Percentiles rank a stretch among this genome's conserved stretches.
These are phyloP conservation scores for Saccharomyces uvarum DNA, from an alignment of 1,139 yeast genomes.

Conservation along the genomic window DNA sequence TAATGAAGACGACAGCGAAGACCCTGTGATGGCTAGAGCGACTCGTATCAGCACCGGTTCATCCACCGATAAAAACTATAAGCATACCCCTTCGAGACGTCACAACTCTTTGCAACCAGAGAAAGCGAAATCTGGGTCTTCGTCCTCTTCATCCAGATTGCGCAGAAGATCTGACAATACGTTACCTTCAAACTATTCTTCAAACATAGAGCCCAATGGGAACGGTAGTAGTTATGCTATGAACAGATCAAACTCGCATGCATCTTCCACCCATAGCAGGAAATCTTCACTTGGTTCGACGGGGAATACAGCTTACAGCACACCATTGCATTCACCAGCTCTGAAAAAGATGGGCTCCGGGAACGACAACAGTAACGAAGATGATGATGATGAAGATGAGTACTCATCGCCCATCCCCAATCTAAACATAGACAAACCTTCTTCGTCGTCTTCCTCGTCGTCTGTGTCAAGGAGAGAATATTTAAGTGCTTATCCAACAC, in stretches of 20 bases:
- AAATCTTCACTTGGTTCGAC: conserved; percentile 7
- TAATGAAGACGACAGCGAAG: conserved; percentile 7
- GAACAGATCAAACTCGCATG: conserved; percentile 9
- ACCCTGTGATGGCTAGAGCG: conserved; percentile 9
- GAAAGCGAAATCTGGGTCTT: conserved; percentile 1
- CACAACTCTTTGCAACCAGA: conserved; percentile 2
- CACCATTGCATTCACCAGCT: conserved; percentile 14
- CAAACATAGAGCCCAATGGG: background rate
- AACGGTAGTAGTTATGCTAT: background rate
- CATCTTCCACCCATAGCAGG: conserved; percentile 9
- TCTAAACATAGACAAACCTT: background rate
- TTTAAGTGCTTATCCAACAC: conserved; percentile 21
- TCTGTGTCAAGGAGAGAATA: conserved; percentile 2
- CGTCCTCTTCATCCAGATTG: conserved; percentile 4
- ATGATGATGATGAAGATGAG: conserved; percentile 21
- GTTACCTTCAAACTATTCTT: background rate
- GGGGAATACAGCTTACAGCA: conserved; percentile 9
- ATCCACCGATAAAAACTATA: background rate
- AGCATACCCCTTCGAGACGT: background rate
- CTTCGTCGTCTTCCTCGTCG: background rate
- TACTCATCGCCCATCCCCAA: conserved; percentile 1
- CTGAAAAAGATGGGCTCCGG: conserved; percentile 7
- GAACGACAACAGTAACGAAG: conserved; percentile 12
- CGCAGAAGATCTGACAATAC: conserved; percentile 5
- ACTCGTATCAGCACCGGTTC: conserved; percentile 1